A percentile compares a stretch with the other conserved stretches of the same genome.
Evolutionary conservation across 2,329 filamentous ascomycete species (phyloP).

Genomic region (Dactylellina parvicollis): DNA sequence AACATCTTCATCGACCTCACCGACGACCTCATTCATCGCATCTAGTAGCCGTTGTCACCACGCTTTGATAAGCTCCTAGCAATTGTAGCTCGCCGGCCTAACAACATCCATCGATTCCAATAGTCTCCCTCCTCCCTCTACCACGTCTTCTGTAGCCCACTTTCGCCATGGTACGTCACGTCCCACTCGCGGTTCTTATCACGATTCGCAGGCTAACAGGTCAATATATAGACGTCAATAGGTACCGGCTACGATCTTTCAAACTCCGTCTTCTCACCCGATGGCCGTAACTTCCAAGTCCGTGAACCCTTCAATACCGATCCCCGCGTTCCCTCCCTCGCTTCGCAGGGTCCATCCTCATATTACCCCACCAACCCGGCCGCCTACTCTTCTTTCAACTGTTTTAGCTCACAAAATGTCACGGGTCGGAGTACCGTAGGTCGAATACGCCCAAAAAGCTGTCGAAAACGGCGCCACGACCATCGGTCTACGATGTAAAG

Average conservation of each 20-base stretch:
- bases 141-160: constrained; percentile 17
- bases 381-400: not conserved
- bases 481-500: constrained; percentile 95
- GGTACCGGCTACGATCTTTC: constrained; percentile 99
- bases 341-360: not conserved
- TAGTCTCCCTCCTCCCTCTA: not conserved
- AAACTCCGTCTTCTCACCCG: constrained; percentile 99
- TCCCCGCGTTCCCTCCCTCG: not conserved
- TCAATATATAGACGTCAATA: constrained; percentile 83
- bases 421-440: constrained; percentile 62
- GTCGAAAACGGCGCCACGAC: constrained; percentile 98
- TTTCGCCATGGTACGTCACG: constrained; percentile 47
- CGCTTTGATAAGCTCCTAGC: too few relatives aligned
- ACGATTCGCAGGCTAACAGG: constrained; percentile 3
- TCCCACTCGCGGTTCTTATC: not conserved
- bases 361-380: constrained; percentile 1
- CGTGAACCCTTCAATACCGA: constrained; percentile 19
- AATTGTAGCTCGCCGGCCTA: too few relatives aligned
- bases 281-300: constrained; percentile 98
- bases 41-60: too few relatives aligned
- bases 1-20: constrained; percentile 21
- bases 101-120: not conserved
- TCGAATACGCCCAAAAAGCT: constrained; percentile 97
- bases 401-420: not conserved
- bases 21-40: constrained; percentile 15